Percentiles rank a stretch among this genome's conserved stretches.
These are phyloP conservation scores for Vaccinium darrowii DNA, from an alignment of 148 eudicot species.

Conservation along the genomic window DNA sequence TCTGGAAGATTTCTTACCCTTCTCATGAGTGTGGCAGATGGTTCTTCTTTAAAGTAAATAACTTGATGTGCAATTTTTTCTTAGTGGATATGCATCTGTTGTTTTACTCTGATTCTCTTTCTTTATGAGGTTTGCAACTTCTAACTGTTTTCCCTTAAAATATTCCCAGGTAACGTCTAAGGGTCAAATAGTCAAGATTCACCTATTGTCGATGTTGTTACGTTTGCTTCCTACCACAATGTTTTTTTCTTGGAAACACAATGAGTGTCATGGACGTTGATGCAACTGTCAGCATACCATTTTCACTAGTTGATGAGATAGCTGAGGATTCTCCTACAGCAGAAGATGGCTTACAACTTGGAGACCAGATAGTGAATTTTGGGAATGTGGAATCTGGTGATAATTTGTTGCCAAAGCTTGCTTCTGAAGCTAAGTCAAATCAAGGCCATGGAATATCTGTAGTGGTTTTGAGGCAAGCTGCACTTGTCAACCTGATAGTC, in stretches of 20 bases:
- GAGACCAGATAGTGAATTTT: conserved; percentile 87
- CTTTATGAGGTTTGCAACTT: neutral
- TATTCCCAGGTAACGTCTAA: conserved; percentile 16
- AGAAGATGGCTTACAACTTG: conserved; percentile 95
- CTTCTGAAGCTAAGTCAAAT: conserved; percentile 73
- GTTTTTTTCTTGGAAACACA: conserved; percentile 17
- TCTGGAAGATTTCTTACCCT: neutral
- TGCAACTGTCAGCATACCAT: conserved; percentile 51
- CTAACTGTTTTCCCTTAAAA: neutral
- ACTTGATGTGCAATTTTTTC: neutral
- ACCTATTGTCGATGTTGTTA: conserved; percentile 19
- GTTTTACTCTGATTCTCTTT: neutral
- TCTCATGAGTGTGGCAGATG: neutral
- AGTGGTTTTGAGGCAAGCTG: conserved; percentile 75
- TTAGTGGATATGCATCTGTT: neutral
- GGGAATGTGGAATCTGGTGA: conserved; percentile 78
- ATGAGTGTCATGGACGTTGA: conserved; percentile 46
- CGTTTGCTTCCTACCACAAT: conserved; percentile 29
- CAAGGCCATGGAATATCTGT: conserved; percentile 53
- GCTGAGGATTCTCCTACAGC: conserved; percentile 87
- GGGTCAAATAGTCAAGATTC: conserved; percentile 25
- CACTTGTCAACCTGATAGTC: conserved; percentile 44
- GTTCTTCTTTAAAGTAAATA: neutral
- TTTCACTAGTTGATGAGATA: conserved; percentile 89
- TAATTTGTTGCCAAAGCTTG: conserved; percentile 59